Evolutionary conservation across 1,284 basidiomycete species (phyloP), one percentile per base, ranked within the genome.

Genomic region (Wallemia mellicola): DNA sequence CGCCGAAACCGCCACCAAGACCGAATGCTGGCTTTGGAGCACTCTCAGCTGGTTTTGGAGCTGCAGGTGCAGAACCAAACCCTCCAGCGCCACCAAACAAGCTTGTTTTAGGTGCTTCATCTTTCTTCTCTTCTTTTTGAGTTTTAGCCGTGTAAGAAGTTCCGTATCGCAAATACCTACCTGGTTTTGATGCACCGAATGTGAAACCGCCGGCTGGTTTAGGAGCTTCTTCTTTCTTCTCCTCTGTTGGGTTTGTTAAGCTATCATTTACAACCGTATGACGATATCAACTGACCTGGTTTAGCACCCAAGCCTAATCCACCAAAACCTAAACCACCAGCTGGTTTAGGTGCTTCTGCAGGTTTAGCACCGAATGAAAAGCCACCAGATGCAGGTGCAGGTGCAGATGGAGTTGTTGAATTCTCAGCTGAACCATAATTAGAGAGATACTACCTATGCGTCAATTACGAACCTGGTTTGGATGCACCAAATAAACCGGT

Each of bases 401-500:
- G 59, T 1, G 66, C 58, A 5, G 63, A 30, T 22, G 62, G 61
- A 7, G 63, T 30, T 58, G 24, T 58, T 48, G 38, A 48, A n/a
- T n/a, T n/a, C n/a, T n/a, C n/a, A n/a, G n/a, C n/a, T n/a, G n/a
- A n/a, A n/a, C n/a, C n/a, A n/a, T n/a, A n/a, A n/a, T n/a, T n/a
- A n/a, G n/a, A n/a, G n/a, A n/a, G n/a, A n/a, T n/a, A n/a, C n/a
- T n/a, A n/a, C n/a, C n/a, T n/a, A n/a, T n/a, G n/a, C n/a, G n/a
- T n/a, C n/a, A 56, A 60, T 59, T 56, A 55, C 59, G 59, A 62
- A 27, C 65, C 63, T 22, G 64, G 64, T 60, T 66, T 65, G 26
- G 30, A 19, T 19, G 66, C 63, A 1, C 65, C 64, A 60, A 70
- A 69, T 26, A 67, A 60, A 17, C 66, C 61, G 58, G 65, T 60